phyloP scores from a whole-genome alignment of 1,139 yeast species.

The Debaryomycetaceae sp. region DNA sequence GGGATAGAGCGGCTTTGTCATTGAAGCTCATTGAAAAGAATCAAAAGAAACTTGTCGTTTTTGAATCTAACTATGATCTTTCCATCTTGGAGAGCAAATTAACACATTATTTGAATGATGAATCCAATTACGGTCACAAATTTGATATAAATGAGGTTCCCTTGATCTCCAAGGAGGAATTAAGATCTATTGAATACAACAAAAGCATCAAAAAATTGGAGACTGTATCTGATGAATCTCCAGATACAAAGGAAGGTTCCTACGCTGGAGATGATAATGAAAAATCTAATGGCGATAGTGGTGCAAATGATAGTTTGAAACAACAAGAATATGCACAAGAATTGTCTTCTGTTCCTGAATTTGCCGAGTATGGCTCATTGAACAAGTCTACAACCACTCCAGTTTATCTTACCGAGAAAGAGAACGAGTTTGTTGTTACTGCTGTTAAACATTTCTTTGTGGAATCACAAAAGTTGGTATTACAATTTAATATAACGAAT shows the following conservation, averaged over 20 bases:
- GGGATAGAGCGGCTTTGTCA: constrained; percentile 94
- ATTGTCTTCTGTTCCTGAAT: constrained; percentile 65
- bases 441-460: constrained; percentile 79
- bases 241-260: constrained; percentile 10
- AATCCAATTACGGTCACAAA: constrained; percentile 55
- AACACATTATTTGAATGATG: constrained; percentile 64
- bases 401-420: constrained; percentile 80
- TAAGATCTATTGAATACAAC: constrained; percentile 56
- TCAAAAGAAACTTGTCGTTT: constrained; percentile 57
- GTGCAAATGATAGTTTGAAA: constrained; percentile 44
- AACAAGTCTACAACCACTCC: constrained; percentile 64
- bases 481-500: constrained; percentile 83
- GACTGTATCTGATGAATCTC: constrained; percentile 12
- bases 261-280: constrained; percentile 12
- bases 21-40: constrained; percentile 59
- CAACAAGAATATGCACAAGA: constrained; percentile 67
- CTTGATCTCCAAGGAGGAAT: constrained; percentile 59
- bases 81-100: constrained; percentile 75
- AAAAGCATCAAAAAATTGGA: constrained; percentile 56
- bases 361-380: constrained; percentile 67
- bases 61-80: constrained; percentile 69
- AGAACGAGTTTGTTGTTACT: constrained; percentile 87
- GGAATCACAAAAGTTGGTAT: constrained; percentile 63
- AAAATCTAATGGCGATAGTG: constrained; percentile 17
- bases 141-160: constrained; percentile 74